Evolutionary conservation across 345 rosid genomes (phyloP), one percentile per base, ranked within the genome.

Genomic region (Citrus trifoliata): DNA sequence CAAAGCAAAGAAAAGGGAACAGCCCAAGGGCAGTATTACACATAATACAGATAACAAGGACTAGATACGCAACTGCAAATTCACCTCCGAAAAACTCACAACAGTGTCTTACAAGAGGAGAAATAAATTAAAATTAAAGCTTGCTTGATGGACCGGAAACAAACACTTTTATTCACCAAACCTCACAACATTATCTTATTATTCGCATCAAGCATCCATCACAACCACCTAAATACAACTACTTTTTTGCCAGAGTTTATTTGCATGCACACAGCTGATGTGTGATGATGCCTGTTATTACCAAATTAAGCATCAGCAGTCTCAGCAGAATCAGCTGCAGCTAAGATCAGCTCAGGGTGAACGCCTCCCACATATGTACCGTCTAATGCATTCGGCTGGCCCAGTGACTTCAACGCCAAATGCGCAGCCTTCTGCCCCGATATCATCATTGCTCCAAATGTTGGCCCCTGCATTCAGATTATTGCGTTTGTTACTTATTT

Each of bases 381-480:
- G 65, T 94, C 96, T 18, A 94, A 55, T 0, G 89, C 93, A 63
- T 92, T 94, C 0, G 98, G 97, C 72, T 74, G 80, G 59, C 97
- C 98, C 71, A 92, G 76, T 6, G 97, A 77, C 80, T 87, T 92
- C 75, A 95, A 81, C 0, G 97, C 98, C 53, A 93, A 89, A 51
- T 94, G 99, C 10, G 90, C 99, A 1, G 98, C 99, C 87, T 94
- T 96, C 80, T 96, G 97, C 64, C 99, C 97, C 0, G 97, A 96
- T 55, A 96, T 89, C 98, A 93, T 94, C 99, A 94, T 96, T 3
- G 97, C 98, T 70, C 99, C 98, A 61, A 94, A 96, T 0, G 99
- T 94, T 67, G 98, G 99, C 33, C 99, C 98, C 97, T 94, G 82
- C 78, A 83, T 71, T 21, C 68, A 78, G 37, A 35, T 30, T 58